Evolutionary conservation across 495 filamentous ascomycete species (phyloP), one percentile per base, ranked within the genome.

Genomic region (Aspergillus indologenus): DNA sequence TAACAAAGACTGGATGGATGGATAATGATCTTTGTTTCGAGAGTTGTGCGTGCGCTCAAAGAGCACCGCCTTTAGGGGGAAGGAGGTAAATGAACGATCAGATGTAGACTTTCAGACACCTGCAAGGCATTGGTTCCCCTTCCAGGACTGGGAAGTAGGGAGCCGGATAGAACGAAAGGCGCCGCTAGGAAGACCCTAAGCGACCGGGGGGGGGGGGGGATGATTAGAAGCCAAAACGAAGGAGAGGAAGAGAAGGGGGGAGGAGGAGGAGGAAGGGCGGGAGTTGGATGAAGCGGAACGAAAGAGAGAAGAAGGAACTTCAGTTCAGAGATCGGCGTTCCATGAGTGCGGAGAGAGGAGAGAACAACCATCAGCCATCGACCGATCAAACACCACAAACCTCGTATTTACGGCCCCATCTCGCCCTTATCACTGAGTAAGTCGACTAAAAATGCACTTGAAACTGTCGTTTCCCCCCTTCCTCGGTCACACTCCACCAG

Each of bases 51-150:
- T 26, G 43, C 26, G 31, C 53, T 21, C 18, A 58, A 29, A 4
- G 48, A 43, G 49, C 57, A 58, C 58, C 43, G 58, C 58, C 58
- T 58, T 23, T 46, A 64, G 31, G 45, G 45, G n/a, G 9, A 3
- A 9, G 58, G 45, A 49, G 24, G 22, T 24, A 26, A 31, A 17
- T n/a, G 9, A 56, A 48, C 54, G 23, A 51, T 51, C 48, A 51
- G 31, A 29, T 57, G 54, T 45, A 50, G 54, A 48, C 24, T 34
- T 29, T 46, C 19, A 55, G 31, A 50, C 51, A 59, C 49, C 57
- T 43, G 31, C 46, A 49, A 50, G 47, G 40, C 17, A 29, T 49
- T 17, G 26, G 17, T 14, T 23, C 53, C 42, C 45, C 40, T 61
- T 44, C 45, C 26, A 8, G 47, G 49, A 44, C 31, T 49, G 42